Evolutionary conservation across 768 basidiomycete genomes (phyloP).

Genomic region (Aureoboletus auriporus): DNA sequence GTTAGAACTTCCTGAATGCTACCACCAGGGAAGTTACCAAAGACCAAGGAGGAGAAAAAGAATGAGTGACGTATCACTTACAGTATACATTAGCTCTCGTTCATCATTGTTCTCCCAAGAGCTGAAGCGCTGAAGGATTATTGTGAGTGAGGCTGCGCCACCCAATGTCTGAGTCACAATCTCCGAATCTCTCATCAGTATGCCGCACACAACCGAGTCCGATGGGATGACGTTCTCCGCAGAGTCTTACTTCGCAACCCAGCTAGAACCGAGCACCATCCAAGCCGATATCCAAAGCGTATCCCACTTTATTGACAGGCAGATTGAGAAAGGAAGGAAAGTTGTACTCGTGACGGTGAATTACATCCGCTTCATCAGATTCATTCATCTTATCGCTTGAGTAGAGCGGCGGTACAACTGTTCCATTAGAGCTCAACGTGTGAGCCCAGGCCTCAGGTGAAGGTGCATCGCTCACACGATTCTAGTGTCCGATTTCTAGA

Average conservation of each 20-base stretch:
- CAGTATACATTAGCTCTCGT: too few species aligned
- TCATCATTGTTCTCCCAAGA: too few species aligned
- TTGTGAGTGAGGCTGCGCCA: too few species aligned
- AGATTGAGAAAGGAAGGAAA: slow-evolving; percentile 58
- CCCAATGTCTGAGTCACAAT: too few species aligned
- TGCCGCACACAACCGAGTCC: slow-evolving; percentile 13
- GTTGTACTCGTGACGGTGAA: slow-evolving; percentile 94
- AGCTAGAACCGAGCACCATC: slow-evolving; percentile 71
- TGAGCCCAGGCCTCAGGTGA: slow-evolving; percentile 44
- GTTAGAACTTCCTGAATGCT: too few species aligned
- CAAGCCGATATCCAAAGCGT: slow-evolving; percentile 63
- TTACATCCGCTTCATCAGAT: slow-evolving; percentile 7
- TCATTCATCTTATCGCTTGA: slow-evolving; percentile 11
- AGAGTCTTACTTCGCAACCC: slow-evolving; percentile 86
- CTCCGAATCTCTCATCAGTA: neutral
- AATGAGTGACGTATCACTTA: too few species aligned
- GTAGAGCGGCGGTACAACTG: slow-evolving; percentile 97
- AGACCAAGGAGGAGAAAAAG: too few species aligned
- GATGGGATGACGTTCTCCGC: slow-evolving; percentile 59
- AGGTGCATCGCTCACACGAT: slow-evolving; percentile 14
- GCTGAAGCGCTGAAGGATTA: too few species aligned
- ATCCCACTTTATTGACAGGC: slow-evolving; percentile 64
- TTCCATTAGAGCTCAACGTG: slow-evolving; percentile 98
- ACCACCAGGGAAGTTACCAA: too few species aligned
- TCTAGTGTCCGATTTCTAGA: slow-evolving; percentile 93